Percentiles rank a stretch among this genome's conserved stretches.
Conservation (phyloP, 1,284 basidiomycete genomes). For the Inonotus hispidus region DNA sequence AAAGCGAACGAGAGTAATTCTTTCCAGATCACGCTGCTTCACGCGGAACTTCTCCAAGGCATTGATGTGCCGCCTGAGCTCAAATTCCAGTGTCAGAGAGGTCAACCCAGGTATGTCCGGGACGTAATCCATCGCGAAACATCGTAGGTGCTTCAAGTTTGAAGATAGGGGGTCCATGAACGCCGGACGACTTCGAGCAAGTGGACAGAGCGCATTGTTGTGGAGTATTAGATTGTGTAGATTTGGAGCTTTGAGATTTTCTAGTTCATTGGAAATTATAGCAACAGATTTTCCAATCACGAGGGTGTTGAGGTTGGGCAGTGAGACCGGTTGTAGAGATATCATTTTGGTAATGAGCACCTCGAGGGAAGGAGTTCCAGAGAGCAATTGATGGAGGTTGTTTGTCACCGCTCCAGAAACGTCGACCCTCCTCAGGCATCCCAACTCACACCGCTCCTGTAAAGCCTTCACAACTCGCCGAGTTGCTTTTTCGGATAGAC, state of each 20-base stretch:
- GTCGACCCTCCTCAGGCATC: slow-evolving; percentile 12
- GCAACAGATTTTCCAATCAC: background rate
- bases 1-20: background rate
- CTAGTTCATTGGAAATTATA: background rate
- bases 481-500: background rate
- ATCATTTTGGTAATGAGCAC: slow-evolving; percentile 8
- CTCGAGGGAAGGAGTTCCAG: slow-evolving; percentile 8
- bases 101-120: background rate
- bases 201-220: background rate
- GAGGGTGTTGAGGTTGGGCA: slow-evolving; percentile 7
- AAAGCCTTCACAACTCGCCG: background rate
- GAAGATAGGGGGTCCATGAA: background rate
- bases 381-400: background rate
- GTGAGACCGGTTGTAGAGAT: background rate
- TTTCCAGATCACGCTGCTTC: background rate
- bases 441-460: background rate
- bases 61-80: background rate
- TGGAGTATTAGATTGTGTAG: slow-evolving; percentile 8
- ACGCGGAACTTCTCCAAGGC: slow-evolving; percentile 1
- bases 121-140: background rate
- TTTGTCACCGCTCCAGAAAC: background rate
- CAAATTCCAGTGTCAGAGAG: slow-evolving; percentile 10
- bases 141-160: background rate
- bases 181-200: background rate
- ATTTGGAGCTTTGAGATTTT: background rate